Evolutionary conservation across 139 green algal genomes (phyloP).

Genomic region (Micromonas commoda): DNA sequence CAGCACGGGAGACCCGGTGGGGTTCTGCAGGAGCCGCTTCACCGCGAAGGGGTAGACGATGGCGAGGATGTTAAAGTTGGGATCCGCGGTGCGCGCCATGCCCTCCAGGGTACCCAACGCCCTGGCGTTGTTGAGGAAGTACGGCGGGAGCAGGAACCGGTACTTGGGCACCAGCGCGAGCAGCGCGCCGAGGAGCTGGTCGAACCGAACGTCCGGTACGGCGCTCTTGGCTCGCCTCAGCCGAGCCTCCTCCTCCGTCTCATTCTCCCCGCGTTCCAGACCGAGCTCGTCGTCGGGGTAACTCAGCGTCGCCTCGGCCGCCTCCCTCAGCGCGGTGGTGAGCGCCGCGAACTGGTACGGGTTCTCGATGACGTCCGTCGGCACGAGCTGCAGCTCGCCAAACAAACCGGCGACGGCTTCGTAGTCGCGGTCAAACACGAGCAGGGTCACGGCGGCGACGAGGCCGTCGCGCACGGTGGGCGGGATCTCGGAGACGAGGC

Average conservation of each 20-base stretch:
- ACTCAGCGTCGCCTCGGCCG: conserved; percentile 7
- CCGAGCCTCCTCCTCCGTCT: background rate
- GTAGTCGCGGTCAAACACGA: conserved; percentile 16
- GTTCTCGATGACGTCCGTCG: conserved; percentile 4
- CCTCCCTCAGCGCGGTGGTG: background rate
- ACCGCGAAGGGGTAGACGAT: conserved; percentile 30
- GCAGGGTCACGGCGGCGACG: conserved; percentile 19
- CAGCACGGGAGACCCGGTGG: background rate
- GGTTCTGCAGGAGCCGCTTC: conserved; percentile 26
- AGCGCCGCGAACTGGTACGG: background rate
- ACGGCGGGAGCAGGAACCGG: conserved; percentile 32
- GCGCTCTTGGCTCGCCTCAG: background rate
- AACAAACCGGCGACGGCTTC: conserved; percentile 15
- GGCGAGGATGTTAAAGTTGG: conserved; percentile 37
- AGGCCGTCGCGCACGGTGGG: conserved; percentile 18
- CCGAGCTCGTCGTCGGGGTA: background rate
- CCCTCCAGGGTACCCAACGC: conserved; percentile 30
- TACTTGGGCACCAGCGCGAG: conserved; percentile 22
- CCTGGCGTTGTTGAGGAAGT: conserved; percentile 33
- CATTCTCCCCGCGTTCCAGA: background rate
- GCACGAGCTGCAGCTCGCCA: conserved; percentile 14
- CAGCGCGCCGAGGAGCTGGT: conserved; percentile 9
- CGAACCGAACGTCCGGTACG: conserved; percentile 22
- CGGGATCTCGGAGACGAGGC: conserved; percentile 14
- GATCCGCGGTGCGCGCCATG: conserved; percentile 23